These are phyloP conservation scores for Ceratocystis cubensis DNA, from an alignment of 2,329 filamentous ascomycete species.

Conservation along the genomic window DNA sequence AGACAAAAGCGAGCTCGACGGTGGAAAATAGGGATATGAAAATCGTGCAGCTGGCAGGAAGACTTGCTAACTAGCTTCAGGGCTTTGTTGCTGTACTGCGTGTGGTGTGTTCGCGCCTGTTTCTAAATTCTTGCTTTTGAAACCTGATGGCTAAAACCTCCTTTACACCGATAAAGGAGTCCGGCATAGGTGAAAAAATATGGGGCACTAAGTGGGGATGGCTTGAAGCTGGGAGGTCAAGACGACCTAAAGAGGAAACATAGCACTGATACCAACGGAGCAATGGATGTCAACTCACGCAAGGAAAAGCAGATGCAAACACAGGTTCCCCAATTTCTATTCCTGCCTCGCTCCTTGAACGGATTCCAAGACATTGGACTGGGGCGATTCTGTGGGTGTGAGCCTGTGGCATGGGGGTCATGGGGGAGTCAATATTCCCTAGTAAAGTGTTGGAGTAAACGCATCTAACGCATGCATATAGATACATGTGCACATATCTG, in stretches of 20 bases:
- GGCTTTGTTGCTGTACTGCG: background rate
- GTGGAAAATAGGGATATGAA: background rate
- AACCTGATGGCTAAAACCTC: background rate
- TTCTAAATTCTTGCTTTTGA: background rate
- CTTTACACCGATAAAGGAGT: constrained; percentile 8
- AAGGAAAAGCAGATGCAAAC: background rate
- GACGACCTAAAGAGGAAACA: background rate
- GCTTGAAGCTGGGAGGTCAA: background rate
- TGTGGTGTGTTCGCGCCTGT: background rate
- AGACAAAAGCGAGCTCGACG: background rate
- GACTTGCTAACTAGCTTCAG: background rate
- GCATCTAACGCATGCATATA: background rate
- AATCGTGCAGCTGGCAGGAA: no score
- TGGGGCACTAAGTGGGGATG: background rate
- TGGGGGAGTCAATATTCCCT: background rate
- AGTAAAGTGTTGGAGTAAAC: background rate
- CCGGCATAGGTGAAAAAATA: background rate
- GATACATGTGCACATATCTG: background rate
- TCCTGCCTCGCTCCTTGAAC: background rate
- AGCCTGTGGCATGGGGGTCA: background rate
- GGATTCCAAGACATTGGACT: background rate
- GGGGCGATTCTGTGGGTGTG: background rate
- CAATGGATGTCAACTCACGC: background rate
- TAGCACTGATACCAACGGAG: background rate
- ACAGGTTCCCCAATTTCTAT: background rate